These are phyloP conservation scores for Colletotrichum tamarilloi DNA, from an alignment of 2,329 filamentous ascomycete species.

Conservation along the genomic window DNA sequence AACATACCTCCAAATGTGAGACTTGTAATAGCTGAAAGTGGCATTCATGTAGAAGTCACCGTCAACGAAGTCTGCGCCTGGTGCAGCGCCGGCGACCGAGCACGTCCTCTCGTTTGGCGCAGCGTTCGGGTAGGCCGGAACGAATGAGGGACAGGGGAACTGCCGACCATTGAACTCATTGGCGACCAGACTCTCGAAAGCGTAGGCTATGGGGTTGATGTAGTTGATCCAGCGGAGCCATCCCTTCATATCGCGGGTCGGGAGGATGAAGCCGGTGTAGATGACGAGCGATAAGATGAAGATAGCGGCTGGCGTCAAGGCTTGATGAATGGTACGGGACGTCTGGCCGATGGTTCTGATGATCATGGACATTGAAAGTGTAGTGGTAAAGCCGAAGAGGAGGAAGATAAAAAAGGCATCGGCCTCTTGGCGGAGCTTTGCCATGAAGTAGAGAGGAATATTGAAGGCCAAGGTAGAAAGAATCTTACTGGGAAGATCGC, in stretches of 20 bases:
- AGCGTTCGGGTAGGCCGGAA: constrained; percentile 38
- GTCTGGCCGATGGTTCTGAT: constrained; percentile 62
- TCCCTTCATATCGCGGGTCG: constrained; percentile 49
- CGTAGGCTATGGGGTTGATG: constrained; percentile 64
- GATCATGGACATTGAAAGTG: constrained; percentile 60
- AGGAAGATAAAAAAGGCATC: constrained; percentile 66
- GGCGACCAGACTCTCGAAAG: constrained; percentile 73
- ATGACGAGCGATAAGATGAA: constrained; percentile 63
- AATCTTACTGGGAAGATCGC: constrained; percentile 44
- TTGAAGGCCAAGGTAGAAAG: constrained; percentile 68
- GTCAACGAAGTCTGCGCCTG: constrained; percentile 53
- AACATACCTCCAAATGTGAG: constrained; percentile 56
- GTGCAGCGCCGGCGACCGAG: constrained; percentile 53
- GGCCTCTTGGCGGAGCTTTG: constrained; percentile 65
- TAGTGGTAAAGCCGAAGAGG: constrained; percentile 60
- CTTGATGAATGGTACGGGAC: constrained; percentile 62
- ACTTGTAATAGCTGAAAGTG: constrained; percentile 54
- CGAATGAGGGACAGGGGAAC: constrained; percentile 47
- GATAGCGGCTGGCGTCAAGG: constrained; percentile 63
- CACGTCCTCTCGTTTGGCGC: constrained; percentile 50
- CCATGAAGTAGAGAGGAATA: constrained; percentile 73
- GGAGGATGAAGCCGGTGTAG: constrained; percentile 65
- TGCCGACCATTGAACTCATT: constrained; percentile 70
- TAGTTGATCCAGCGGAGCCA: constrained; percentile 67
- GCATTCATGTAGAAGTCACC: constrained; percentile 57